Conservation (phyloP, 345 rosid genomes). For the Draba incana region DNA sequence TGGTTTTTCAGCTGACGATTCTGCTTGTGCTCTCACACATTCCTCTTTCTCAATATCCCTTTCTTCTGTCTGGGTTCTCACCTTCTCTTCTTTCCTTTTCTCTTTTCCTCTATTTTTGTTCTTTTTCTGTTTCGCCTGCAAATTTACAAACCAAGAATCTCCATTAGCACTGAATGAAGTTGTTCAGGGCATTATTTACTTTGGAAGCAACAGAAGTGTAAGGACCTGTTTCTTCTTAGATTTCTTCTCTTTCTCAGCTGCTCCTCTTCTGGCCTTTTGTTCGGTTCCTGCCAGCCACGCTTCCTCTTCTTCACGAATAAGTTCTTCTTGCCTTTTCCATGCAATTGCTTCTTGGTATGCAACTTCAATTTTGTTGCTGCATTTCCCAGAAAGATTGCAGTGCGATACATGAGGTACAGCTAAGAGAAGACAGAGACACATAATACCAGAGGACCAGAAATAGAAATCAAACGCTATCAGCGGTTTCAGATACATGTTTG, state of each 20-base stretch:
- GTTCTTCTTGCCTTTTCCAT: constrained; percentile 88
- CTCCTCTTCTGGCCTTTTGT: constrained; percentile 79
- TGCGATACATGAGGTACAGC: constrained; percentile 33
- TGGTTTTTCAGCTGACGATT: constrained; percentile 56
- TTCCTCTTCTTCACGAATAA: constrained; percentile 95
- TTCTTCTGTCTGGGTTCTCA: constrained; percentile 38
- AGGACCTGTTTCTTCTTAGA: constrained; percentile 87
- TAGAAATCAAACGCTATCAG: constrained; percentile 22
- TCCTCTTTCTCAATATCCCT: constrained; percentile 56
- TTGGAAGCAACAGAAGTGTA: constrained; percentile 2
- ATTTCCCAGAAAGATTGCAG: constrained; percentile 39
- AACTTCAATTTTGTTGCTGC: constrained; percentile 85
- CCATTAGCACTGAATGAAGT: constrained; percentile 22
- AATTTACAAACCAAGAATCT: constrained; percentile 24
- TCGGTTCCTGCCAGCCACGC: constrained; percentile 78
- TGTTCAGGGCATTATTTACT: background rate
- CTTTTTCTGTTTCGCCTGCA: constrained; percentile 81
- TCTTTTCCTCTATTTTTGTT: constrained; percentile 78
- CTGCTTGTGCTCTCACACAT: constrained; percentile 45
- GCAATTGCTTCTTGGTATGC: constrained; percentile 97
- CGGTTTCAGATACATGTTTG: background rate
- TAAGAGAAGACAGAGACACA: constrained; percentile 16
- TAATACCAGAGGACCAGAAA: constrained; percentile 31
- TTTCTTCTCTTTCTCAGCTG: constrained; percentile 74
- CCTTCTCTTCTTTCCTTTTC: constrained; percentile 72